Percentiles rank a stretch among this genome's conserved stretches.
Conservation (phyloP, 371 early-diverging fungal genomes). For the Rhizomucor pusillus region DNA sequence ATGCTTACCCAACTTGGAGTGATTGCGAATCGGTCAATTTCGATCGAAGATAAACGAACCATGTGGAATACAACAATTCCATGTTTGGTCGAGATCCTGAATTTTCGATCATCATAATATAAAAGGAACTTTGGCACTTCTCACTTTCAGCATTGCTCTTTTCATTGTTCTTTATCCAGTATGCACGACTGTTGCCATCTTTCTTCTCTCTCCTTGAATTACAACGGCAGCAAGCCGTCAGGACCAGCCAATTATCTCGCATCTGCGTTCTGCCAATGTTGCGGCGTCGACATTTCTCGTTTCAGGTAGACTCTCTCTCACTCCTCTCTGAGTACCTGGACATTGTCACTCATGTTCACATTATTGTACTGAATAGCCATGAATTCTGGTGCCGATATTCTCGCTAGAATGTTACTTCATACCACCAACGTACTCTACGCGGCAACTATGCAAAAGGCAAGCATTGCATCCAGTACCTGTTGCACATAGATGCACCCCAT, state of each 20-base stretch:
- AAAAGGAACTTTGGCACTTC: neutral
- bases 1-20: no score
- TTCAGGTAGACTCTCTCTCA: conserved; percentile 4
- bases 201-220: neutral
- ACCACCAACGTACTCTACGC: neutral
- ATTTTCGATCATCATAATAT: neutral
- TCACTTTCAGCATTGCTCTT: neutral
- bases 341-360: neutral
- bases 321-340: neutral
- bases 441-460: neutral
- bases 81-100: no score
- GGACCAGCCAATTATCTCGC: neutral
- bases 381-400: conserved; percentile 14
- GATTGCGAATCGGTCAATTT: no score
- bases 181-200: neutral
- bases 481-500: no score
- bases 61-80: no score
- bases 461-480: no score
- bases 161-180: neutral
- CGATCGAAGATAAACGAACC: no score
- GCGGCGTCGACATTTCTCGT: conserved; percentile 11
- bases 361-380: conserved; percentile 5
- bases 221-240: no score
- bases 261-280: conserved; percentile 3
- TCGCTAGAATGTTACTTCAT: neutral